Percentiles rank a stretch among this genome's conserved stretches.
Evolutionary conservation across 1,284 basidiomycete genomes (phyloP).

Genomic region (Vanrija humicola): DNA sequence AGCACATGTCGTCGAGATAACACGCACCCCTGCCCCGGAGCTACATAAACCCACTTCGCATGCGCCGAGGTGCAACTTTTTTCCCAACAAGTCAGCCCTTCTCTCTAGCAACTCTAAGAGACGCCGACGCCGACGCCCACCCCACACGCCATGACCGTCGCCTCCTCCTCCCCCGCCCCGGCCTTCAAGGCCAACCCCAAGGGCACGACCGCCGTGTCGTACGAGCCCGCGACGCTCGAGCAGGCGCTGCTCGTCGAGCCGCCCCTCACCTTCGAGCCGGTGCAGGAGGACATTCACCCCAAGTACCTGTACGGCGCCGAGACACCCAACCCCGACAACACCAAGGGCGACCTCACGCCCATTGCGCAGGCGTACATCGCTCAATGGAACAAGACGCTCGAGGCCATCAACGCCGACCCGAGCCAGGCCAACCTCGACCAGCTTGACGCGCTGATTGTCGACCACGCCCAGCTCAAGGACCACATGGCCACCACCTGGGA

Average conservation of each 20-base stretch:
- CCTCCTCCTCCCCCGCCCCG: too few species aligned
- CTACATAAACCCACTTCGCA: too few species aligned
- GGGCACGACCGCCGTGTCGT: background rate
- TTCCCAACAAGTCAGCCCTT: too few species aligned
- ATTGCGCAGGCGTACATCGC: background rate
- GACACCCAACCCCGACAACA: background rate
- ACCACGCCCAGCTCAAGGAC: background rate
- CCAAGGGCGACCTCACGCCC: background rate
- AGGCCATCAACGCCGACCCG: constrained; percentile 3
- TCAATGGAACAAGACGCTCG: background rate
- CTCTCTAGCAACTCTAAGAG: too few species aligned
- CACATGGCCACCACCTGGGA: background rate
- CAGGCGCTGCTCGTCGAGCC: background rate
- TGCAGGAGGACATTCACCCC: background rate
- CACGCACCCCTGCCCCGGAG: too few species aligned
- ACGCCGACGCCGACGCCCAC: too few species aligned
- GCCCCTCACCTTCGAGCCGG: background rate
- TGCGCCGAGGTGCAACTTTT: too few species aligned
- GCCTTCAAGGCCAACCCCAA: background rate
- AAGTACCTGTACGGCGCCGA: background rate
- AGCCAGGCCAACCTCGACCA: background rate
- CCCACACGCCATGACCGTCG: too few species aligned
- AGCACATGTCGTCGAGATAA: too few species aligned
- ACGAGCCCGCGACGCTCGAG: background rate
- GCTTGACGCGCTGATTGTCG: background rate